Conservation (phyloP, 73 alveolate genomes). For the Symbiodinium natans region DNA sequence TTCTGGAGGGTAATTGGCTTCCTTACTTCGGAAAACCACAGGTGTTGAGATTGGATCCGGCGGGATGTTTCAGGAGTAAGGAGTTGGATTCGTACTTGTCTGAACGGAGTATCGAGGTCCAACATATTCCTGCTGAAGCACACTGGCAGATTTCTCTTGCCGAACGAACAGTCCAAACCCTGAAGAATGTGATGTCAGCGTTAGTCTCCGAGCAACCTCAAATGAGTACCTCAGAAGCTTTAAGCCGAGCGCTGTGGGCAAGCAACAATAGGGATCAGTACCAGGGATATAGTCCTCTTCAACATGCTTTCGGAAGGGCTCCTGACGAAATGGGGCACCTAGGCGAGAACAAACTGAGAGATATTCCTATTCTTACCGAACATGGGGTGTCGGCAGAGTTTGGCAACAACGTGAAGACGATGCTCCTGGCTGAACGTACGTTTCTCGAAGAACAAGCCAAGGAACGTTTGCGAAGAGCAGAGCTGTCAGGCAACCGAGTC, state of each 20-base stretch:
- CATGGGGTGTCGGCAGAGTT: conserved; percentile 4
- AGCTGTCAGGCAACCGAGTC: not conserved
- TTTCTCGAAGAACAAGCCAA: conserved; percentile 2
- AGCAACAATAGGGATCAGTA: not conserved
- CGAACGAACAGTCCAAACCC: conserved; percentile 20
- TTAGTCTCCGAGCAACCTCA: not conserved
- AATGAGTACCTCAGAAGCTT: not conserved
- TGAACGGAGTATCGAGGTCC: not conserved
- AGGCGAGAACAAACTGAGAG: not conserved
- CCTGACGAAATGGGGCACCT: not conserved
- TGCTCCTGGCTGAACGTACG: not conserved
- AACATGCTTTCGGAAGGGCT: conserved; percentile 20
- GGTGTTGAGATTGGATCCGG: conserved; percentile 3
- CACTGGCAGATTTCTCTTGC: conserved; percentile 52
- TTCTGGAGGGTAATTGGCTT: not conserved
- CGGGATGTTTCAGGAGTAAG: not conserved
- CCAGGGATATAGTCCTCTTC: conserved; percentile 1
- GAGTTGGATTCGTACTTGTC: not conserved
- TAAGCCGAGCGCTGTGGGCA: not conserved
- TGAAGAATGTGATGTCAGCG: not conserved
- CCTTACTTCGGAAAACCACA: conserved; percentile 5
- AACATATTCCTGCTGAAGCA: conserved; percentile 3
- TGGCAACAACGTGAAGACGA: not conserved
- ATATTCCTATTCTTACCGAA: conserved; percentile 9
- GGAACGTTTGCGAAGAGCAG: not conserved